phyloP scores from a whole-genome alignment of 2,329 filamentous ascomycete species.

The Epichloe brachyelytri region DNA sequence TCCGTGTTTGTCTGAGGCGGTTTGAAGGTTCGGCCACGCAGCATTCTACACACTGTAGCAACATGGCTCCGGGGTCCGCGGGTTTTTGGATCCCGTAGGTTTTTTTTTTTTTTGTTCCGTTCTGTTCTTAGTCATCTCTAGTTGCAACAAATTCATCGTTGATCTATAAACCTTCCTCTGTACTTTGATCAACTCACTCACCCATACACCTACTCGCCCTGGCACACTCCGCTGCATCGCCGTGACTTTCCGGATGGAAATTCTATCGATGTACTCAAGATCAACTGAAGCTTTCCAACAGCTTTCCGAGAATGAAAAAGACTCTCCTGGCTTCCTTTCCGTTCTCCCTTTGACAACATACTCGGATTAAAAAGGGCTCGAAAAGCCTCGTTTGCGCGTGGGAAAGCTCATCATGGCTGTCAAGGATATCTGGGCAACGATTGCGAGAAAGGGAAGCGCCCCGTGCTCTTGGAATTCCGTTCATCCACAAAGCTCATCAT shows the following conservation, averaged over 20 bases:
- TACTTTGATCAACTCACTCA: no score
- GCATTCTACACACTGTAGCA: background rate
- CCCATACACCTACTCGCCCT: background rate
- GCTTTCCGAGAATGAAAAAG: background rate
- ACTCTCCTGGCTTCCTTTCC: background rate
- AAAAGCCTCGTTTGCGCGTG: slow-evolving; percentile 4
- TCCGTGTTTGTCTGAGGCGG: background rate
- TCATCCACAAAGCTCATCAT: slow-evolving; percentile 21
- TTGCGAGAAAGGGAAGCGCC: slow-evolving; percentile 12
- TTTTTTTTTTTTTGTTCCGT: no score
- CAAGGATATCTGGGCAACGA: slow-evolving; percentile 5
- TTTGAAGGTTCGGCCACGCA: background rate
- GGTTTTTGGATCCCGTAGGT: background rate
- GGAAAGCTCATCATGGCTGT: slow-evolving; percentile 8
- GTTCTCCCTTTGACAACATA: background rate
- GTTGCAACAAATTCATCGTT: background rate
- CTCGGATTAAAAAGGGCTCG: background rate
- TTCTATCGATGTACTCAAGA: background rate
- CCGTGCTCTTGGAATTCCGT: slow-evolving; percentile 16
- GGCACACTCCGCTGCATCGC: background rate
- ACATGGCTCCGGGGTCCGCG: background rate
- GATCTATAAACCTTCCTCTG: background rate
- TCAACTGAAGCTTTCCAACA: background rate
- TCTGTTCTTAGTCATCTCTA: background rate
- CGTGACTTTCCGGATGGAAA: background rate